Conservation (phyloP, 768 basidiomycete genomes). For the Antrodiella citrinella region DNA sequence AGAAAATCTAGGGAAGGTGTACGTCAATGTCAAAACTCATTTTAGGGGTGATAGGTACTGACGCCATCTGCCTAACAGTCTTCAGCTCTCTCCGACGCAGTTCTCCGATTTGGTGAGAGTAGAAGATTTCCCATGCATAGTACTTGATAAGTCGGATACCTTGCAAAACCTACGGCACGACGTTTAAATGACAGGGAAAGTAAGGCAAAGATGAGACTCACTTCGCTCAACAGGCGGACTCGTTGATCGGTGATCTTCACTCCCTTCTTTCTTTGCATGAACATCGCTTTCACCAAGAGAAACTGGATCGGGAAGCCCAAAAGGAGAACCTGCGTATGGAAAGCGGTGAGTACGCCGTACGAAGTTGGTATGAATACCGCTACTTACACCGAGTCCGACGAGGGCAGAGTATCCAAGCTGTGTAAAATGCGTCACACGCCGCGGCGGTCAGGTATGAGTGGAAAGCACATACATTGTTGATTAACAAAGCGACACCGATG, state of each 20-base stretch:
- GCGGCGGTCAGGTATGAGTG: background rate
- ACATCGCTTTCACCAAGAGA: slow-evolving; percentile 43
- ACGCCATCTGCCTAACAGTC: slow-evolving; percentile 34
- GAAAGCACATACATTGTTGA: slow-evolving; percentile 35
- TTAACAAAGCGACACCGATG: slow-evolving; percentile 53
- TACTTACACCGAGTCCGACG: slow-evolving; percentile 45
- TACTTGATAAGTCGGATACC: slow-evolving; percentile 91
- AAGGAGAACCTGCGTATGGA: slow-evolving; percentile 34
- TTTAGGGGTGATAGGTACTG: slow-evolving; percentile 7
- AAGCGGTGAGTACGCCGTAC: no score
- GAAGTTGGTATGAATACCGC: background rate
- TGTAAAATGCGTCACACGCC: background rate
- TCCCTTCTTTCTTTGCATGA: slow-evolving; percentile 43
- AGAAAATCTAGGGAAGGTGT: slow-evolving; percentile 14
- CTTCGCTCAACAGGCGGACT: slow-evolving; percentile 56
- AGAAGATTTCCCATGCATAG: slow-evolving; percentile 84
- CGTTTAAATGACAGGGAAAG: background rate
- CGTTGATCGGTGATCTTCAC: slow-evolving; percentile 62
- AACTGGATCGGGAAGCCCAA: slow-evolving; percentile 54
- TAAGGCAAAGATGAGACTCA: slow-evolving; percentile 10
- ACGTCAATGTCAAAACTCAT: background rate
- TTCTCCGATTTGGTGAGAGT: slow-evolving; percentile 59
- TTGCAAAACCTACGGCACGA: slow-evolving; percentile 40
- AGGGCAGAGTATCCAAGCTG: slow-evolving; percentile 64
- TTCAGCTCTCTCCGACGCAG: slow-evolving; percentile 66